A percentile compares a stretch with the other conserved stretches of the same genome.
Evolutionary conservation across 768 basidiomycete genomes (phyloP).

Genomic region (Brasilioporus rufonigricans): DNA sequence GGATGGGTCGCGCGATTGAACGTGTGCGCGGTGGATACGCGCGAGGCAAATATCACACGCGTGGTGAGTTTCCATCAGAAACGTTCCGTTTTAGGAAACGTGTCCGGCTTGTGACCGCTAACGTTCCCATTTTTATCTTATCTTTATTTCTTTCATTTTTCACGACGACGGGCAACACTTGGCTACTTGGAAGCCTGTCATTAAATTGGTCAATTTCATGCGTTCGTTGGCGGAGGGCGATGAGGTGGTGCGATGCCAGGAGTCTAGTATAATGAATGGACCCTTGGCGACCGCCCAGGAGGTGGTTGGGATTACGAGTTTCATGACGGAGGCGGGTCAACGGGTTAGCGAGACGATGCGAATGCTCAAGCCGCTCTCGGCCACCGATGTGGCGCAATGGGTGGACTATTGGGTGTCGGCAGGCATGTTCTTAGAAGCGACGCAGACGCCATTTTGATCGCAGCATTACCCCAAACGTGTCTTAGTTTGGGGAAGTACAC

Average conservation of each 20-base stretch:
- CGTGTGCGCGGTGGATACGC: slow-evolving; percentile 3
- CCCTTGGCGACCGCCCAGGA: background rate
- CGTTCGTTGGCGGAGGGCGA: slow-evolving; percentile 21
- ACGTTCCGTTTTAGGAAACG: slow-evolving; percentile 18
- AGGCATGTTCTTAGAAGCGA: slow-evolving; percentile 20
- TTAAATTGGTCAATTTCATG: slow-evolving; percentile 33
- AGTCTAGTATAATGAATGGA: background rate
- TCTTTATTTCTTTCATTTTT: background rate
- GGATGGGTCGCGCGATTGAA: slow-evolving; percentile 33
- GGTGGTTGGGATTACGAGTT: background rate
- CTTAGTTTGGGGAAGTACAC: slow-evolving; percentile 3
- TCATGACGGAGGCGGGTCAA: slow-evolving; percentile 30
- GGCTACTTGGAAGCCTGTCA: slow-evolving; percentile 25
- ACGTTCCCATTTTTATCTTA: background rate
- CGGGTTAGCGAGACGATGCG: slow-evolving; percentile 35
- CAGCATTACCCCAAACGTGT: background rate
- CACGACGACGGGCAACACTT: background rate
- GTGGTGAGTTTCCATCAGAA: slow-evolving; percentile 29
- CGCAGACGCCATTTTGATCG: background rate
- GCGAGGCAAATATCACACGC: slow-evolving; percentile 23
- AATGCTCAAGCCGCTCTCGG: slow-evolving; percentile 23
- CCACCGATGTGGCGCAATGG: slow-evolving; percentile 32
- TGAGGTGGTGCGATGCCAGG: background rate
- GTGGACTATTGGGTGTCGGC: slow-evolving; percentile 37
- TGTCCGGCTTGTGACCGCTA: slow-evolving; percentile 34